Evolutionary conservation across 2,329 filamentous ascomycete species (phyloP).

Genomic region (Passalora sequoiae): DNA sequence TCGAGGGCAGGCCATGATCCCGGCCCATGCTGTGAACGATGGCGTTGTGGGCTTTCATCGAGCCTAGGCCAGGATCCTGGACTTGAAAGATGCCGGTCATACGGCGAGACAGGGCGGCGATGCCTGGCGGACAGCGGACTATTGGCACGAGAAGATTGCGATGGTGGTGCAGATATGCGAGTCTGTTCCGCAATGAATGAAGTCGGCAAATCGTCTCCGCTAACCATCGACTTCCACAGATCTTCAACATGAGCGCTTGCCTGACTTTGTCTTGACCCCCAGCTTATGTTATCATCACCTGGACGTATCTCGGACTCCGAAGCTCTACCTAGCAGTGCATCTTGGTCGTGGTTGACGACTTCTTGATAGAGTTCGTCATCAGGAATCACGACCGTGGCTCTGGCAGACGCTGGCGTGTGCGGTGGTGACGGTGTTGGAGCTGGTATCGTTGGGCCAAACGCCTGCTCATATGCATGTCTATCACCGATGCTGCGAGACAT

Average conservation of each 20-base stretch:
- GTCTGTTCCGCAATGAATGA: slow-evolving; percentile 23
- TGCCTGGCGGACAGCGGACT: slow-evolving; percentile 19
- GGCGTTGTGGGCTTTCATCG: slow-evolving; percentile 20
- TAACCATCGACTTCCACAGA: slow-evolving; percentile 32
- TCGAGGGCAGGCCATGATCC: slow-evolving; percentile 27
- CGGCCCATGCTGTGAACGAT: slow-evolving; percentile 16
- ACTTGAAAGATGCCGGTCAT: slow-evolving; percentile 20
- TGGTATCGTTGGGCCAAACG: slow-evolving; percentile 1
- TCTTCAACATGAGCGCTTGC: slow-evolving; percentile 22
- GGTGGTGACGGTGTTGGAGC: neutral
- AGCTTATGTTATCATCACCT: slow-evolving; percentile 37
- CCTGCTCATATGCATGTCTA: neutral
- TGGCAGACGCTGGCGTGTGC: neutral
- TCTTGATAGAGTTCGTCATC: slow-evolving; percentile 42
- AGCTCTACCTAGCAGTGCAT: neutral
- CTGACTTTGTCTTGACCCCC: slow-evolving; percentile 31
- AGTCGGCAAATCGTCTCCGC: slow-evolving; percentile 29
- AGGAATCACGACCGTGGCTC: neutral
- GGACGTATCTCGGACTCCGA: slow-evolving; percentile 30
- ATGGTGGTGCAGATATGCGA: slow-evolving; percentile 10
- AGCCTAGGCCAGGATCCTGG: slow-evolving; percentile 30
- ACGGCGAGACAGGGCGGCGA: slow-evolving; percentile 23
- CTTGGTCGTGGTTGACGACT: slow-evolving; percentile 36
- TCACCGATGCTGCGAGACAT: neutral
- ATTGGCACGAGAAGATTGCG: slow-evolving; percentile 15